A percentile compares a stretch with the other conserved stretches of the same genome.
Evolutionary conservation across 1,139 yeast genomes (phyloP).

Genomic region (Lodderomyces jiufengensis): DNA sequence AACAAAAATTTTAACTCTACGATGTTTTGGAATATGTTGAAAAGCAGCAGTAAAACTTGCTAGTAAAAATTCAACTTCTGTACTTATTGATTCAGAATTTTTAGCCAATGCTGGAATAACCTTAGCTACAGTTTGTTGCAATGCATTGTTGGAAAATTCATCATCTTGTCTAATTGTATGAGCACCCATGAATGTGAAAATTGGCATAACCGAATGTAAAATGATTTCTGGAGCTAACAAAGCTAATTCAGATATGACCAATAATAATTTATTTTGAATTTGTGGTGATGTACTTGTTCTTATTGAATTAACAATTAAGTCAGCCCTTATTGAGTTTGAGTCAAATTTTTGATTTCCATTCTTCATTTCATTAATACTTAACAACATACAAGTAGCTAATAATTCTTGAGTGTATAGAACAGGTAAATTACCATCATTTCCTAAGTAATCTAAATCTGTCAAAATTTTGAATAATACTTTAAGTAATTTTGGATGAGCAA

Average conservation of each 20-base stretch:
- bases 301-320: constrained; percentile 84
- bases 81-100: constrained; percentile 46
- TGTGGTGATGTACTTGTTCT: constrained; percentile 90
- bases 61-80: constrained; percentile 78
- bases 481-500: constrained; percentile 47
- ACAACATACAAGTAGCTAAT: constrained; percentile 80
- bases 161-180: constrained; percentile 96
- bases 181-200: constrained; percentile 98
- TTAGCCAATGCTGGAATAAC: constrained; percentile 88
- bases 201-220: constrained; percentile 96
- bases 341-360: constrained; percentile 36
- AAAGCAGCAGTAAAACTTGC: constrained; percentile 91
- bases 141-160: constrained; percentile 87
- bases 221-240: constrained; percentile 86
- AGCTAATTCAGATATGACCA: constrained; percentile 86
- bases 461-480: constrained; percentile 65
- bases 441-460: constrained; percentile 83
- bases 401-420: constrained; percentile 89
- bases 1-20: constrained; percentile 81
- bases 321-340: constrained; percentile 77
- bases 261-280: constrained; percentile 80
- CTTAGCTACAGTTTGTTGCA: constrained; percentile 85
- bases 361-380: constrained; percentile 57
- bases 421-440: constrained; percentile 88
- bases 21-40: constrained; percentile 93